Percentiles rank a stretch among this genome's conserved stretches.
These are phyloP conservation scores for Trametes pubescens DNA, from an alignment of 1,284 basidiomycete genomes.

Conservation along the genomic window DNA sequence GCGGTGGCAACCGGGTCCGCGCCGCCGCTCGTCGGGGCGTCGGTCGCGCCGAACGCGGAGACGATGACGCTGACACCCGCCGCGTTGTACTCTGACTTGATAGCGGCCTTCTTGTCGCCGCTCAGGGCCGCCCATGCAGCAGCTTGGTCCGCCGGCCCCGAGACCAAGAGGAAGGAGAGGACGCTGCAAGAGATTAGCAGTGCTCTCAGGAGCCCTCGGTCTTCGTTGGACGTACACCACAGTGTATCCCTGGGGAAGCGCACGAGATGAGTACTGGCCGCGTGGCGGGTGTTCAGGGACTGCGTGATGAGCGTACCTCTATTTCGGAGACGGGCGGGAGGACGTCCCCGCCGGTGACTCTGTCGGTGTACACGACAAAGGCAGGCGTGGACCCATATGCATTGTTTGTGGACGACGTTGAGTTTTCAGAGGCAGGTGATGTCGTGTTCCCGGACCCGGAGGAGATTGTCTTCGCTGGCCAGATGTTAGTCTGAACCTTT, in stretches of 20 bases:
- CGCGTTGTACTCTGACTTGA: slow-evolving; percentile 51
- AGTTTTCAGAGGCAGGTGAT: not conserved
- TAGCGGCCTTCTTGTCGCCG: slow-evolving; percentile 41
- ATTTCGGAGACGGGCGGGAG: slow-evolving; percentile 22
- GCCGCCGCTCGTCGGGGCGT: slow-evolving; percentile 56
- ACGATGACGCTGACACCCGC: slow-evolving; percentile 58
- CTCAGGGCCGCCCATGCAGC: slow-evolving; percentile 48
- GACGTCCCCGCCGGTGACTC: slow-evolving; percentile 7
- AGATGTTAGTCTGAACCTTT: not conserved
- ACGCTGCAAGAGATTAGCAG: slow-evolving; percentile 38
- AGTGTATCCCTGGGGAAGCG: slow-evolving; percentile 49
- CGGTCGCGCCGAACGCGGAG: slow-evolving; percentile 58
- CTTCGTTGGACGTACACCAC: slow-evolving; percentile 49
- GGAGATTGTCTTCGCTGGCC: not conserved
- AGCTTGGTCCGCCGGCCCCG: slow-evolving; percentile 54
- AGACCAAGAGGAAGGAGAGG: slow-evolving; percentile 51
- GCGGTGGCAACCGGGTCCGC: slow-evolving; percentile 51
- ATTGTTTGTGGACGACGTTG: not conserved
- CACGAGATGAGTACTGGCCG: not conserved
- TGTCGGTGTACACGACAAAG: slow-evolving; percentile 30
- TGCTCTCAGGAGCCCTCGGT: not conserved
- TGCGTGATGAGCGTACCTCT: slow-evolving; percentile 8
- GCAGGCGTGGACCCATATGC: slow-evolving; percentile 19
- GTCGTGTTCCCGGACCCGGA: not conserved
- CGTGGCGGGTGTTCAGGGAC: no score